Evolutionary conservation across 2,329 filamentous ascomycete genomes (phyloP).

Genomic region (Penicillium vulpinum): DNA sequence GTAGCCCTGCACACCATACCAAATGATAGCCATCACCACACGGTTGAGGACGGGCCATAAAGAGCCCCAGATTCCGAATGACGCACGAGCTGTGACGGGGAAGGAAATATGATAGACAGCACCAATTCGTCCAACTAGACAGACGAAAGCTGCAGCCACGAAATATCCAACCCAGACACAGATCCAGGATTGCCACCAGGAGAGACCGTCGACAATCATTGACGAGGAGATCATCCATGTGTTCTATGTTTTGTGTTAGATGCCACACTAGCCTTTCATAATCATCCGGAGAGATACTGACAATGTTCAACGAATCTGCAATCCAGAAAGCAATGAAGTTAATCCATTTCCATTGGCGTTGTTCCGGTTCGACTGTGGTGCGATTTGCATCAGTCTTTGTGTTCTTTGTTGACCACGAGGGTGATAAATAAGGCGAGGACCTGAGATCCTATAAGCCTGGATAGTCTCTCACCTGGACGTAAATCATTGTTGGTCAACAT

Average conservation of each 20-base stretch:
- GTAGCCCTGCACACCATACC: slow-evolving; percentile 74
- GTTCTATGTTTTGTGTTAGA: slow-evolving; percentile 52
- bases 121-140: slow-evolving; percentile 77
- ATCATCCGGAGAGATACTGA: slow-evolving; percentile 33
- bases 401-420: background rate
- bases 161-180: slow-evolving; percentile 85
- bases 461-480: slow-evolving; percentile 56
- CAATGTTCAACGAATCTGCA: slow-evolving; percentile 79
- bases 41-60: slow-evolving; percentile 88
- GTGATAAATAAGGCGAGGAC: background rate
- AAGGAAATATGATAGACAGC: slow-evolving; percentile 88
- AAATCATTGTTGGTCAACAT: slow-evolving; percentile 86
- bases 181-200: slow-evolving; percentile 92
- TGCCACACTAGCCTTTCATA: background rate
- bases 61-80: slow-evolving; percentile 86
- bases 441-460: no score
- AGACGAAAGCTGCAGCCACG: slow-evolving; percentile 73
- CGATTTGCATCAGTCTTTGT: background rate
- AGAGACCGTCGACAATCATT: slow-evolving; percentile 74
- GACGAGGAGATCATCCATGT: slow-evolving; percentile 92
- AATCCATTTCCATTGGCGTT: slow-evolving; percentile 80
- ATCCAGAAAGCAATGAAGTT: slow-evolving; percentile 91
- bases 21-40: slow-evolving; percentile 82
- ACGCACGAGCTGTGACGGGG: slow-evolving; percentile 73
- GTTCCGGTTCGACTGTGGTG: slow-evolving; percentile 68